Evolutionary conservation across 2,329 filamentous ascomycete genomes (phyloP).

Genomic region (Scedosporium minutisporum): DNA sequence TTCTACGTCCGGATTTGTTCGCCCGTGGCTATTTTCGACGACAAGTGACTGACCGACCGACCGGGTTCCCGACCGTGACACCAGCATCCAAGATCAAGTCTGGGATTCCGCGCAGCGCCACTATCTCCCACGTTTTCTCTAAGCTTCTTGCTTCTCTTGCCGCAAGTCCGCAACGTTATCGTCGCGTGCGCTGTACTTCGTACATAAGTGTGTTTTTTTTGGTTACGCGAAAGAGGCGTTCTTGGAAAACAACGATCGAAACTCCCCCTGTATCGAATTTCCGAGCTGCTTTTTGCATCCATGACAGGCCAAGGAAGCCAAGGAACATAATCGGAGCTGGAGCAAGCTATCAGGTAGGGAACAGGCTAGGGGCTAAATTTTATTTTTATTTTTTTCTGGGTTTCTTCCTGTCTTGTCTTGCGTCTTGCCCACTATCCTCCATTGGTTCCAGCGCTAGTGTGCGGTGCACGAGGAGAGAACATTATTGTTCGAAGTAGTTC

Average conservation of each 20-base stretch:
- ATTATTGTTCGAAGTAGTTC: background rate
- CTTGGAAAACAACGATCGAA: background rate
- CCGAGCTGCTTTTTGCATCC: background rate
- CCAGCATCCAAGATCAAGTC: too few relatives aligned
- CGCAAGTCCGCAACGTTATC: background rate
- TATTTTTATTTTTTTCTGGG: background rate
- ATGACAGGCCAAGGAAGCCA: background rate
- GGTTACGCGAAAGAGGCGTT: background rate
- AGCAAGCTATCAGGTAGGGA: background rate
- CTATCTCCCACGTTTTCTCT: background rate
- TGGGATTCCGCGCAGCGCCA: too few relatives aligned
- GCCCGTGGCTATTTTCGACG: background rate
- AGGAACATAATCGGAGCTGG: too few relatives aligned
- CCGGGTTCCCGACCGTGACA: too few relatives aligned
- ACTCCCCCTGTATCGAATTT: background rate
- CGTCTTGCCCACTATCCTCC: background rate
- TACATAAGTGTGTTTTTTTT: too few relatives aligned
- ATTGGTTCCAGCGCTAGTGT: background rate
- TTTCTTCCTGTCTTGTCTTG: too few relatives aligned
- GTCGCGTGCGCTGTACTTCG: background rate
- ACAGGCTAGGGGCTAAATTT: background rate
- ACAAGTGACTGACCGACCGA: too few relatives aligned
- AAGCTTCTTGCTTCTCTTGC: background rate
- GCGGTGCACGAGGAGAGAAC: background rate
- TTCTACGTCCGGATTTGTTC: background rate